Evolutionary conservation across 1,284 basidiomycete species (phyloP).

Genomic region (Ceratobasidium sp.): DNA sequence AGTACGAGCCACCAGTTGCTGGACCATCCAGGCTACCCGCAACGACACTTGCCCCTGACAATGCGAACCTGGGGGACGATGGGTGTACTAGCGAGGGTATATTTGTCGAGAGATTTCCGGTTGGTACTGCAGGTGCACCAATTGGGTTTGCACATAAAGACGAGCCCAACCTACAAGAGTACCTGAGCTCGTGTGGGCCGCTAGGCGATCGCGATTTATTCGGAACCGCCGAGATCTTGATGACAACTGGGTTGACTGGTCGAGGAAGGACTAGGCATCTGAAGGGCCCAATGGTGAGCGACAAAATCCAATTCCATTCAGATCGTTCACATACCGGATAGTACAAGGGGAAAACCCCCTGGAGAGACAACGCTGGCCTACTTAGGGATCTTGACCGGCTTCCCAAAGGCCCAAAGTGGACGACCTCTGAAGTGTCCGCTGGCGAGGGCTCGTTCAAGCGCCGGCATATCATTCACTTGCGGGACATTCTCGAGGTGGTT

Average conservation of each 20-base stretch:
- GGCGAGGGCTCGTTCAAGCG: not conserved
- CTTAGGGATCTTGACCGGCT: not conserved
- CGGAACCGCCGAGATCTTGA: slow-evolving; percentile 11
- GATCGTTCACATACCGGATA: not conserved
- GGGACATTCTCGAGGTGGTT: not conserved
- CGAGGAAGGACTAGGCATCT: not conserved
- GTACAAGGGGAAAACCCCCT: slow-evolving; percentile 4
- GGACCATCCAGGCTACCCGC: not conserved
- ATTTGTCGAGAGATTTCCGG: slow-evolving; percentile 7
- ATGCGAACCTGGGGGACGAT: not conserved
- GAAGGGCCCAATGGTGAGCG: slow-evolving; percentile 20
- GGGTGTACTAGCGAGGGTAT: not conserved
- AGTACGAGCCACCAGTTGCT: not conserved
- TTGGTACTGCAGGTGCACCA: slow-evolving; percentile 8
- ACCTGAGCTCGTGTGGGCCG: not conserved
- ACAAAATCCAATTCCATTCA: too few relatives aligned
- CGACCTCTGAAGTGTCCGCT: not conserved
- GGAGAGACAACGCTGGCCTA: not conserved
- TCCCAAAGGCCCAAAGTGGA: slow-evolving; percentile 7
- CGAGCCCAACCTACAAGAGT: not conserved
- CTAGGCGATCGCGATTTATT: slow-evolving; percentile 12
- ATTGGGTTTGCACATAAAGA: not conserved
- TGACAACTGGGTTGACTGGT: slow-evolving; percentile 24
- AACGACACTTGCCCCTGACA: not conserved
- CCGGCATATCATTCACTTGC: not conserved